phyloP scores from a whole-genome alignment of 2,329 filamentous ascomycete genomes.

The Calonectria pauciramosa region DNA sequence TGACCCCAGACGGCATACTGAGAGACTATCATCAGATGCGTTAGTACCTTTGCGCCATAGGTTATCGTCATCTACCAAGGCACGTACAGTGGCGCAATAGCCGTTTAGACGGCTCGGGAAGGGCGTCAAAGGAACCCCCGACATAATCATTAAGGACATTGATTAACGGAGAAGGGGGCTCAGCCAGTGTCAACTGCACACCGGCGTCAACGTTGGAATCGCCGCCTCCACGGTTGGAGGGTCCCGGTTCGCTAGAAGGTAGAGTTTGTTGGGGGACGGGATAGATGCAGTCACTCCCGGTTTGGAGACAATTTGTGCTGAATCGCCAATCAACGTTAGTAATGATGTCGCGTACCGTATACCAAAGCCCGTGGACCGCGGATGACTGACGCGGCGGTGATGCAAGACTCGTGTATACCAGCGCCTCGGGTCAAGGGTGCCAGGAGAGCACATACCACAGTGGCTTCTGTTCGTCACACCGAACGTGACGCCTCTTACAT shows the following conservation, averaged over 20 bases:
- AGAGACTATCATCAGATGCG: constrained; percentile 49
- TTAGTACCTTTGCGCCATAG: constrained; percentile 26
- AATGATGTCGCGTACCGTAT: constrained; percentile 18
- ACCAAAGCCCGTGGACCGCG: constrained; percentile 23
- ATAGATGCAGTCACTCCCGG: constrained; percentile 58
- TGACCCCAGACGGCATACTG: constrained; percentile 58
- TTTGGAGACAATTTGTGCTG: constrained; percentile 61
- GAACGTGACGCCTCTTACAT: constrained; percentile 59
- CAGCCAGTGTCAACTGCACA: constrained; percentile 33
- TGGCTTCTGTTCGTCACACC: constrained; percentile 61
- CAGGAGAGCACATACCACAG: constrained; percentile 56
- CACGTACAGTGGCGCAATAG: constrained; percentile 48
- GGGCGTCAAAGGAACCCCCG: constrained; percentile 48
- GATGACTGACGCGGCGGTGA: constrained; percentile 27
- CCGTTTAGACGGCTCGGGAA: constrained; percentile 49
- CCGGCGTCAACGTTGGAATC: constrained; percentile 17
- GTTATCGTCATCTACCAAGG: not conserved
- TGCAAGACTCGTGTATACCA: constrained; percentile 43
- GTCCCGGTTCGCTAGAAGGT: constrained; percentile 42
- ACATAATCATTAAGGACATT: constrained; percentile 47
- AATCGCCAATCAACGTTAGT: constrained; percentile 41
- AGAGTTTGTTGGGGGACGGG: constrained; percentile 44
- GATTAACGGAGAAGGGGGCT: constrained; percentile 36
- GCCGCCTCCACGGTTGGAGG: constrained; percentile 31
- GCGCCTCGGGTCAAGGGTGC: constrained; percentile 38